Base-by-base conservation (phyloP, 2,329 filamentous ascomycete species). In the Elsinoe batatas region DNA sequence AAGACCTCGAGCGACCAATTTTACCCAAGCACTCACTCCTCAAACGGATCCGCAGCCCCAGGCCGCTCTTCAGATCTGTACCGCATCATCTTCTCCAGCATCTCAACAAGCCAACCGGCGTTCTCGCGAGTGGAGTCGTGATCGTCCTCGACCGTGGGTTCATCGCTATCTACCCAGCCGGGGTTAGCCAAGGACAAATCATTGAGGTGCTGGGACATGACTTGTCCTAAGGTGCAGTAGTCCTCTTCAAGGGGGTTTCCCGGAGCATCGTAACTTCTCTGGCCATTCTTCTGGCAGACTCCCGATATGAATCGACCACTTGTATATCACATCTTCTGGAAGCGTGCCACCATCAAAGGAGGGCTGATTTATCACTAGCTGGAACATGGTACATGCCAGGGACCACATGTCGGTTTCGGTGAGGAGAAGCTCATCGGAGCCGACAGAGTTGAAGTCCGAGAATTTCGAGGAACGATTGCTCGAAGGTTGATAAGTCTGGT, bases 351-450 rank as follows among this genome's bases (percentile, higher is more conserved):
- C 30, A 32, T 30, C 5, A 22, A 62, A 62, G 5, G 59, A 56
- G 8, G 60, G 15, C 10, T 62, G 58, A n/a, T 60, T 61, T 30
- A 56, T 61, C 6, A 59, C 43, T 33, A 62, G 59, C 38, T 62
- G 58, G 49, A 61, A 60, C n/a, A 61, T 22, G 3, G 62, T 42
- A 54, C 59, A 60, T 5, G 60, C 61, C 12, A 63, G 54, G 55
- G 62, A 66, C 64, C 65, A 67, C 4, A 67, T 63, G 43, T 67
- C 65, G 10, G 63, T 60, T 18, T 56, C 53, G 11, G 65, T 13
- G 66, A 62, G 20, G 65, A 60, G n/a, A 66, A 60, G 4, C 62
- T 53, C 10, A 57, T 36, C 20, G 63, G 63, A 40, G 65, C 62
- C 8, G 64, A 64, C 3, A 61, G 26, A 46, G 63, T 60, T 1